Percentiles rank a stretch among this genome's conserved stretches.
These are phyloP conservation scores for Solanum megistacrolobum DNA, from an alignment of 257 asterid species.

Conservation along the genomic window DNA sequence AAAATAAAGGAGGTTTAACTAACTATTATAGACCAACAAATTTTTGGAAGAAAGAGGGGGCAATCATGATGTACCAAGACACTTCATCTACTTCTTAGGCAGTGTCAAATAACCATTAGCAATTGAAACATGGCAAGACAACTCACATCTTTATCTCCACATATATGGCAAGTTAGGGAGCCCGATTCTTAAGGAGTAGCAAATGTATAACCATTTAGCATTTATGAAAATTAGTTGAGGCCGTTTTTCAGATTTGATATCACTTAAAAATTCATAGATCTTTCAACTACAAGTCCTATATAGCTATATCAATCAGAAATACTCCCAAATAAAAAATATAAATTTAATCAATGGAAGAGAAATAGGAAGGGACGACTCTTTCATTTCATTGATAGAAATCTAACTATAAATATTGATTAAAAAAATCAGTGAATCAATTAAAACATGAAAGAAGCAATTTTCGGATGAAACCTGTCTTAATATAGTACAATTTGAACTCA, in stretches of 20 bases:
- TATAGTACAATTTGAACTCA: background rate
- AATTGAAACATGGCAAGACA: background rate
- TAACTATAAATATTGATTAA: no score
- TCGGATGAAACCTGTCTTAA: background rate
- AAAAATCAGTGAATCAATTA: no score
- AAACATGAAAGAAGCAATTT: background rate
- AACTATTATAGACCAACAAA: background rate
- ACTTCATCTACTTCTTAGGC: background rate
- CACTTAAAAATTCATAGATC: background rate
- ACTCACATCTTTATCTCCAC: background rate
- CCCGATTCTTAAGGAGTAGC: background rate
- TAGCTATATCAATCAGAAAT: background rate
- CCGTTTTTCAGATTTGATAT: background rate
- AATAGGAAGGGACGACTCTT: background rate
- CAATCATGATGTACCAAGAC: background rate
- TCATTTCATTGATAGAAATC: background rate
- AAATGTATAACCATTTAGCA: background rate
- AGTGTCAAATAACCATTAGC: no score
- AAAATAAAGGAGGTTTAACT: background rate
- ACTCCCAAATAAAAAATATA: background rate
- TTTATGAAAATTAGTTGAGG: background rate
- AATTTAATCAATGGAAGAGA: background rate
- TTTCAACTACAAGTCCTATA: background rate
- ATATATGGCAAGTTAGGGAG: background rate
- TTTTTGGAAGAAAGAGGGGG: background rate